Evolutionary conservation across 148 eudicot genomes (phyloP).

Genomic region (Cornus kousa): DNA sequence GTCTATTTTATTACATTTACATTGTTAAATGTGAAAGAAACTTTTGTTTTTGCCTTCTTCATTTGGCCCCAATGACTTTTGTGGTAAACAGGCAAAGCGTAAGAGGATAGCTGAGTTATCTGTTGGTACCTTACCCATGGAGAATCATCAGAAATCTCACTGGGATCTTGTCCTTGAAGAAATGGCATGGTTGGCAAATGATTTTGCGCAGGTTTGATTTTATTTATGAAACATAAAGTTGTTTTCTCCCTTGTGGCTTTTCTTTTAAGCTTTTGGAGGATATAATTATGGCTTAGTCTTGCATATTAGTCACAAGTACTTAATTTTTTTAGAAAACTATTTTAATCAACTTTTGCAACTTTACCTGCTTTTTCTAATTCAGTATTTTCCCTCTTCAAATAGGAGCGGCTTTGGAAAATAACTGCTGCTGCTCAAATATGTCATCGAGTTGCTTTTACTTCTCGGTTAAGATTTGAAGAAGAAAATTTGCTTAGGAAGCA

Average conservation of each 20-base stretch:
- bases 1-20: constrained; percentile 8
- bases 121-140: constrained; percentile 34
- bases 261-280: not conserved
- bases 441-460: constrained; percentile 53
- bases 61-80: constrained; percentile 15
- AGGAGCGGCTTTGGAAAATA: constrained; percentile 94
- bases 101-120: constrained; percentile 80
- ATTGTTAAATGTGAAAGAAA: constrained; percentile 14
- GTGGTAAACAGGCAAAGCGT: constrained; percentile 62
- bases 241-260: not conserved
- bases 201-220: constrained; percentile 82
- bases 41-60: not conserved
- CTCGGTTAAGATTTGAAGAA: constrained; percentile 53
- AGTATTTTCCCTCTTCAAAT: constrained; percentile 8
- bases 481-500: constrained; percentile 41
- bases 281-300: not conserved
- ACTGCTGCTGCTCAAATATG: constrained; percentile 82
- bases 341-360: not conserved
- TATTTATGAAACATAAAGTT: not conserved
- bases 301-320: not conserved
- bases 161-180: constrained; percentile 96
- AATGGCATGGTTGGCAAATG: constrained; percentile 98
- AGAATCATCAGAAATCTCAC: constrained; percentile 53
- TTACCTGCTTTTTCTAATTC: constrained; percentile 7
- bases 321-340: constrained; percentile 2